These are phyloP conservation scores for Microbotryum saponariae DNA, from an alignment of 1,284 basidiomycete genomes.

Conservation along the genomic window DNA sequence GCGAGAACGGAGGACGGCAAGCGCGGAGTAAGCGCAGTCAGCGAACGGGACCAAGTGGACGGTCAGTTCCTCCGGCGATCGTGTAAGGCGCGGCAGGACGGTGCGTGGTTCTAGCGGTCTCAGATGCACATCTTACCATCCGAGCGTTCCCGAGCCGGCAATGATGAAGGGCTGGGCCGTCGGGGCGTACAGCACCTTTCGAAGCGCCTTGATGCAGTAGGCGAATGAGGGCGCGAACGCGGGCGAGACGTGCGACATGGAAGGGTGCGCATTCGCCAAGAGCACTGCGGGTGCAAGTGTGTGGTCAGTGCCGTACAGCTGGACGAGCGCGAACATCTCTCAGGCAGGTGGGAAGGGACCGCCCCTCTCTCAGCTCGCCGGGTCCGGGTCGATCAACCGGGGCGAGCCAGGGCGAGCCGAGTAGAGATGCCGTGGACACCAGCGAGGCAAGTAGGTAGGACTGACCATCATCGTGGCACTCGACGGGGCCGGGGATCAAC, in stretches of 20 bases:
- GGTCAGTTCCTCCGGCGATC: neutral
- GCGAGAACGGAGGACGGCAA: slow-evolving; percentile 2
- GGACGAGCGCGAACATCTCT: neutral
- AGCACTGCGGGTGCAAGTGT: slow-evolving; percentile 45
- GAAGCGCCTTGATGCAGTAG: slow-evolving; percentile 79
- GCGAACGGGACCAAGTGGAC: slow-evolving; percentile 16
- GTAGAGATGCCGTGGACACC: neutral
- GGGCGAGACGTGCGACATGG: slow-evolving; percentile 81
- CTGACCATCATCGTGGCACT: slow-evolving; percentile 64
- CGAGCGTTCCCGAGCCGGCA: slow-evolving; percentile 87
- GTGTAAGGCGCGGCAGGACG: neutral
- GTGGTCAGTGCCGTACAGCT: neutral
- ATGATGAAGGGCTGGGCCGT: slow-evolving; percentile 80
- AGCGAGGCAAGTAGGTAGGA: slow-evolving; percentile 36
- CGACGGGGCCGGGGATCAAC: slow-evolving; percentile 70
- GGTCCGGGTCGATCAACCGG: no score
- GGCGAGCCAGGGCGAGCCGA: no score
- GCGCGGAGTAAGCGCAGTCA: neutral
- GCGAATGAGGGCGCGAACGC: slow-evolving; percentile 87
- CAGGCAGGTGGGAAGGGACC: neutral
- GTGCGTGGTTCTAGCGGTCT: neutral
- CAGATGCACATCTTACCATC: slow-evolving; percentile 53
- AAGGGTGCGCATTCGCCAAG: slow-evolving; percentile 75
- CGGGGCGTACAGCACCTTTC: slow-evolving; percentile 56
- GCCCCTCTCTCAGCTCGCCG: neutral